Conservation (phyloP, 768 basidiomycete species). For the Phaeolepiota aurea region DNA sequence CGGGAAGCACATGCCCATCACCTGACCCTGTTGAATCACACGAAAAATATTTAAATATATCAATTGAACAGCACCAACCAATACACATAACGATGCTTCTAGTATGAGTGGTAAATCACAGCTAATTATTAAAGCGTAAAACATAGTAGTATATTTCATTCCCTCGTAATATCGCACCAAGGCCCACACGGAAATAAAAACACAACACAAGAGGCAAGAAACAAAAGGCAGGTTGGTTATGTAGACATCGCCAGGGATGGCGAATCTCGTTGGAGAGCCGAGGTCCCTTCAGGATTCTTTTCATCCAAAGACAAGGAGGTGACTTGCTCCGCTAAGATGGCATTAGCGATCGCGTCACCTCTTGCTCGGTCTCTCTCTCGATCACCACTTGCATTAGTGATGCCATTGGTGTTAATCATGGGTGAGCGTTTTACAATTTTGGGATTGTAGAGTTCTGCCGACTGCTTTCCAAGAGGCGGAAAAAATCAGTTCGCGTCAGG, state of each 20-base stretch:
- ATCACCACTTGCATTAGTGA: conserved; percentile 14
- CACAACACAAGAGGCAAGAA: too few species aligned
- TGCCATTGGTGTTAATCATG: conserved; percentile 13
- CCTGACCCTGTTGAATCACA: too few species aligned
- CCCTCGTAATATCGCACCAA: too few species aligned
- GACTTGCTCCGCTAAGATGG: conserved; percentile 27
- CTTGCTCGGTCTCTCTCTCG: conserved; percentile 22
- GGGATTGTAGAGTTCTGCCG: conserved; percentile 26
- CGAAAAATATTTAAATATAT: too few species aligned
- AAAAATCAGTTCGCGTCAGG: background rate
- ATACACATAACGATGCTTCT: too few species aligned
- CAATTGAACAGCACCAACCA: too few species aligned
- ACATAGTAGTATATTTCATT: too few species aligned
- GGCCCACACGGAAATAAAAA: too few species aligned
- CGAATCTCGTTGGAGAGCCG: background rate
- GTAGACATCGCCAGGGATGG: background rate
- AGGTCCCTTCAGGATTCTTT: conserved; percentile 3
- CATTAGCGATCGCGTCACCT: conserved; percentile 23
- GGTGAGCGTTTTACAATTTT: conserved; percentile 19
- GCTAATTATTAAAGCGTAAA: too few species aligned
- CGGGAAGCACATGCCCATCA: too few species aligned
- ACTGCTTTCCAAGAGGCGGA: conserved; percentile 9
- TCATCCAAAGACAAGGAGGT: conserved; percentile 27
- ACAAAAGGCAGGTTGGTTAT: background rate
- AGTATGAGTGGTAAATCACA: too few species aligned